These are phyloP conservation scores for Cordyceps cicadae DNA, from an alignment of 2,329 filamentous ascomycete genomes.

Conservation along the genomic window DNA sequence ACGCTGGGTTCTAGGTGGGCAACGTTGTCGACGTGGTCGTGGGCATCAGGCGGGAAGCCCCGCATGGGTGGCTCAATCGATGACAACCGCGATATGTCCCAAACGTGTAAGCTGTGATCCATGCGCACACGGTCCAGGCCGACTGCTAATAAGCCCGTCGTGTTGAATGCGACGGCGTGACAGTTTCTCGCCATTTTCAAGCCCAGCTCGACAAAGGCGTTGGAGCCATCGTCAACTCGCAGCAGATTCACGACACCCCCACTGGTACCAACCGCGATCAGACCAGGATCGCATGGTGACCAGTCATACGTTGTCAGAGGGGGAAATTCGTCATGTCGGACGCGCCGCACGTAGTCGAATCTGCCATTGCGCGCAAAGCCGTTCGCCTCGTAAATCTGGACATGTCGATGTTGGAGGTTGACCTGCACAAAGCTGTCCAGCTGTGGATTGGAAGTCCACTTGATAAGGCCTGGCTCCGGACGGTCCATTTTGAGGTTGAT, in stretches of 20 bases:
- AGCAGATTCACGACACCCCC: slow-evolving; percentile 69
- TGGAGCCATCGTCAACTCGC: slow-evolving; percentile 62
- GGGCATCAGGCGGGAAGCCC: slow-evolving; percentile 42
- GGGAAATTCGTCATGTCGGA: slow-evolving; percentile 55
- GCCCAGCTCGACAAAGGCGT: slow-evolving; percentile 55
- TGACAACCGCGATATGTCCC: slow-evolving; percentile 61
- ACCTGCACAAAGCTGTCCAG: slow-evolving; percentile 56
- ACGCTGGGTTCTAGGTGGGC: slow-evolving; percentile 56
- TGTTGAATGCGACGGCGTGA: slow-evolving; percentile 74
- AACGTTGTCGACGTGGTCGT: slow-evolving; percentile 47
- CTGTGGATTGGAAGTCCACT: slow-evolving; percentile 54
- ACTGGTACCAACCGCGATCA: slow-evolving; percentile 67
- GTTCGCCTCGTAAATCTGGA: slow-evolving; percentile 55
- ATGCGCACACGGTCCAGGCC: slow-evolving; percentile 74
- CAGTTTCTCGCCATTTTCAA: slow-evolving; percentile 70
- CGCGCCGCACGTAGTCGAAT: slow-evolving; percentile 50
- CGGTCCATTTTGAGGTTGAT: slow-evolving; percentile 39
- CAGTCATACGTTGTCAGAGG: slow-evolving; percentile 59
- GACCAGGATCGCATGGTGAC: slow-evolving; percentile 52
- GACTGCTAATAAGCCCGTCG: slow-evolving; percentile 62
- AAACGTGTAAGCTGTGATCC: slow-evolving; percentile 75
- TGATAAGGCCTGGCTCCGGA: slow-evolving; percentile 54
- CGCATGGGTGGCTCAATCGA: slow-evolving; percentile 36
- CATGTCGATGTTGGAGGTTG: slow-evolving; percentile 54
- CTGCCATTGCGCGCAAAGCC: slow-evolving; percentile 47